Conservation (phyloP, 306 rosid genomes). For the Begonia peltatifolia region DNA sequence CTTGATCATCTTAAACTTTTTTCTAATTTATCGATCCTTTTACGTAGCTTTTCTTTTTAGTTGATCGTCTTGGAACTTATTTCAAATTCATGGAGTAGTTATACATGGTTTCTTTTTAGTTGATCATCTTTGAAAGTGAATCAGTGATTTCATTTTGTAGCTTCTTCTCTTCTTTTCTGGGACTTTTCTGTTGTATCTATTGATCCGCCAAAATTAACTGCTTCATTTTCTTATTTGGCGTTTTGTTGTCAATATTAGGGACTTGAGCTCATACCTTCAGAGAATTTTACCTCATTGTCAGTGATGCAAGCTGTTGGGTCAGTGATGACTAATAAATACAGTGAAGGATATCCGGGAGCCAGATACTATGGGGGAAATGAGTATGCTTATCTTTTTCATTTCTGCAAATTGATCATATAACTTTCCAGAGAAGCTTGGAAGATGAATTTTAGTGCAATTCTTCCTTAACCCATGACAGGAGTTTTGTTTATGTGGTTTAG, state of each 20-base stretch:
- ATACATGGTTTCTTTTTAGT: too few relatives aligned
- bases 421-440: not conserved
- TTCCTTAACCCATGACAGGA: not conserved
- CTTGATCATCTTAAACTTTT: not conserved
- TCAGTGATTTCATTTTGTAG: too few relatives aligned
- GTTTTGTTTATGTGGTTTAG: not conserved
- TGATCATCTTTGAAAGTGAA: too few relatives aligned
- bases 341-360: conserved; percentile 94
- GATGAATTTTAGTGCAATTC: not conserved
- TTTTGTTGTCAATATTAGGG: conserved; percentile 32
- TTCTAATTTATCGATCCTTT: too few relatives aligned
- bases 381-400: conserved; percentile 31
- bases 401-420: not conserved
- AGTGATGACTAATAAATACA: conserved; percentile 82
- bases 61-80: too few relatives aligned
- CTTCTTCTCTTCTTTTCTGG: too few relatives aligned
- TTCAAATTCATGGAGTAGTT: too few relatives aligned
- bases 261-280: conserved; percentile 76
- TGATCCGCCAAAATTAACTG: too few relatives aligned
- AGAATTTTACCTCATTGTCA: conserved; percentile 70
- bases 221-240: not conserved
- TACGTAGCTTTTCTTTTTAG: too few relatives aligned
- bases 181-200: too few relatives aligned
- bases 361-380: conserved; percentile 95
- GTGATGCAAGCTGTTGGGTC: conserved; percentile 98